These are phyloP conservation scores for Loxodes magnus DNA, from an alignment of 73 alveolate genomes.

Conservation along the genomic window DNA sequence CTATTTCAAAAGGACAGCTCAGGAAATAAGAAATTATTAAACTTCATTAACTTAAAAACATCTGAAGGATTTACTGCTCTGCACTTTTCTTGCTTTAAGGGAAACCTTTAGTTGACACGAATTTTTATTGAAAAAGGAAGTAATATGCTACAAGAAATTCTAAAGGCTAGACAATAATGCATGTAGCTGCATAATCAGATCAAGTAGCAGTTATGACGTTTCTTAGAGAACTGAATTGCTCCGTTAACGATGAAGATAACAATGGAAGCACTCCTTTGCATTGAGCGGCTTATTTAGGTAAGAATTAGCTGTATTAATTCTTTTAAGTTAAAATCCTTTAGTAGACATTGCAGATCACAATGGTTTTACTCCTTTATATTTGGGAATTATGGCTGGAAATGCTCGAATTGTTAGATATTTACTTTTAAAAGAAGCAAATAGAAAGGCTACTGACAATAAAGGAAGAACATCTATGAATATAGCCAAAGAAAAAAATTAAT, in stretches of 20 bases:
- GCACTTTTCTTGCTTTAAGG: conserved; percentile 42
- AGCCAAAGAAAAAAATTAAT: conserved; percentile 27
- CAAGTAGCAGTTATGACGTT: conserved; percentile 48
- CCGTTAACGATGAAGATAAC: conserved; percentile 42
- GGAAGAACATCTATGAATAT: conserved; percentile 39
- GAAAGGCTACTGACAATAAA: conserved; percentile 20
- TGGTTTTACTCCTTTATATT: conserved; percentile 40
- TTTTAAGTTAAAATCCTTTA: conserved; percentile 47
- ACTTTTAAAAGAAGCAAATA: conserved; percentile 54
- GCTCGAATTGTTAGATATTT: conserved; percentile 41
- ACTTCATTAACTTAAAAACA: conserved; percentile 39
- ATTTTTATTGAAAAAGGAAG: not conserved
- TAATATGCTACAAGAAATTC: conserved; percentile 27
- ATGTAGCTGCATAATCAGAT: conserved; percentile 92
- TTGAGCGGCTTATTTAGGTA: conserved; percentile 81
- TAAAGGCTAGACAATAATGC: conserved; percentile 60
- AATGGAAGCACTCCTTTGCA: conserved; percentile 69
- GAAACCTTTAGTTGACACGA: not conserved
- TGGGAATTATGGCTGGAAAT: conserved; percentile 51
- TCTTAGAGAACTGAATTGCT: conserved; percentile 36
- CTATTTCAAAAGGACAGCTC: too few relatives aligned
- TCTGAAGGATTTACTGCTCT: conserved; percentile 41
- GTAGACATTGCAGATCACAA: conserved; percentile 25
- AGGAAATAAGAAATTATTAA: too few relatives aligned
- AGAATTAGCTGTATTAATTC: conserved; percentile 42